phyloP scores from a whole-genome alignment of 75 land plant genomes.

The Pseudotsuga menziesii region DNA sequence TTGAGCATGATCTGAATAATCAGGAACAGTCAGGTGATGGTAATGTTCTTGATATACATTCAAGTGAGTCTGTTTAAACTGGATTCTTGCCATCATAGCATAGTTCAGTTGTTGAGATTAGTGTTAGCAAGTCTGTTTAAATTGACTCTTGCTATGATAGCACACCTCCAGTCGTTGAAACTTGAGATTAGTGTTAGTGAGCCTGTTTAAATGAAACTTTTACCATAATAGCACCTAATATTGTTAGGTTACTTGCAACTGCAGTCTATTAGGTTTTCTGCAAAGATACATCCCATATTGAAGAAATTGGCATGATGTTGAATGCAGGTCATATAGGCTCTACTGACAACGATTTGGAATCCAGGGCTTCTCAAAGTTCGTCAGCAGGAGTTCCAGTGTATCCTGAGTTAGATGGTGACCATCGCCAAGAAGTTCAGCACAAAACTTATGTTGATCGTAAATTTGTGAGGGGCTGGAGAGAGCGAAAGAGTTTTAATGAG shows the following conservation, averaged over 20 bases:
- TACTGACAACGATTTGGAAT: conserved; percentile 4
- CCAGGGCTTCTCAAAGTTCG: conserved; percentile 1
- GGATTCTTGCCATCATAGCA: background rate
- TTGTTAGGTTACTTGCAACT: background rate
- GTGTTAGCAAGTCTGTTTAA: background rate
- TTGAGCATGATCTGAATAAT: conserved; percentile 8
- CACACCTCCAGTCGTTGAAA: background rate
- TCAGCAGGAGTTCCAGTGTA: background rate
- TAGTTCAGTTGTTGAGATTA: background rate
- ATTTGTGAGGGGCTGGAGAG: background rate
- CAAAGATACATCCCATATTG: background rate
- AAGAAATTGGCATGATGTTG: background rate
- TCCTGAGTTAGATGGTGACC: background rate
- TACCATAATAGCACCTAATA: no score
- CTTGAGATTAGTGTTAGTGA: no score
- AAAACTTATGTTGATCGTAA: background rate
- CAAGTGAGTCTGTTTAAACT: conserved; percentile 3
- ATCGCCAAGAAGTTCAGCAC: background rate
- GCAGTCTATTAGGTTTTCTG: conserved; percentile 2
- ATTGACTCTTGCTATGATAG: background rate
- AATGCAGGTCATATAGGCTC: conserved; percentile 1
- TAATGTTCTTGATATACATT: background rate
- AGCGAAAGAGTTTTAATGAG: background rate
- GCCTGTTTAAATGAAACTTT: no score
- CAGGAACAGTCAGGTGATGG: background rate